Conservation (phyloP, 2,329 filamentous ascomycete genomes). For the Penicillium sp. region DNA sequence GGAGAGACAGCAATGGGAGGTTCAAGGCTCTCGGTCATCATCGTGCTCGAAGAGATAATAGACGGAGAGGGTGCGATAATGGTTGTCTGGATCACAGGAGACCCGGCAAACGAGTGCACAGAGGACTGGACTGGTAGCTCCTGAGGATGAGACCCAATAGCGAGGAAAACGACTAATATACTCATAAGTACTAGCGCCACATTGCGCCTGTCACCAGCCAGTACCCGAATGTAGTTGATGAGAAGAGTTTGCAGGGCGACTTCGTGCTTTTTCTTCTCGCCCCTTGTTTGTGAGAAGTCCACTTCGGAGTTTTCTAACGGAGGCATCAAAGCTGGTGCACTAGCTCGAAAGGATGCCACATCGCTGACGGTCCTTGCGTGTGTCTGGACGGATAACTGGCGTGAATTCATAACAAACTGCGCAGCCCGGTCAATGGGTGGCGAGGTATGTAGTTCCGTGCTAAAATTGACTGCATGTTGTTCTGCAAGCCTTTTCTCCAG, state of each 20-base stretch:
- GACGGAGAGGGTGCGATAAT: background rate
- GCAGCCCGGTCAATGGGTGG: slow-evolving; percentile 9
- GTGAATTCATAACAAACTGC: slow-evolving; percentile 2
- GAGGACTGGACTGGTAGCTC: background rate
- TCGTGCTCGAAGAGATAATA: background rate
- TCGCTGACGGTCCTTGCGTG: slow-evolving; percentile 9
- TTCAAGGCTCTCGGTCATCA: background rate
- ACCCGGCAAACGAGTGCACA: slow-evolving; percentile 11
- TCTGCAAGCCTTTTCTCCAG: slow-evolving; percentile 46
- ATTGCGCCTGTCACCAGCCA: slow-evolving; percentile 53
- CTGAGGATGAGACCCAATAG: slow-evolving; percentile 6
- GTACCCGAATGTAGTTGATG: slow-evolving; percentile 51
- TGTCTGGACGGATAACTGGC: slow-evolving; percentile 6
- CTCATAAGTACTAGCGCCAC: slow-evolving; percentile 31
- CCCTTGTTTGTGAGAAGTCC: slow-evolving; percentile 1
- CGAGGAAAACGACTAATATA: slow-evolving; percentile 13
- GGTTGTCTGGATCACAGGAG: background rate
- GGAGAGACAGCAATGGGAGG: background rate
- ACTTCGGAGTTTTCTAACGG: slow-evolving; percentile 1
- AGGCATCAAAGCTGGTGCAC: background rate
- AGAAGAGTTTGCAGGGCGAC: slow-evolving; percentile 51
- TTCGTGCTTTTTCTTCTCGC: slow-evolving; percentile 29
- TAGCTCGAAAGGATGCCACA: slow-evolving; percentile 7
- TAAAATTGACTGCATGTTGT: slow-evolving; percentile 34
- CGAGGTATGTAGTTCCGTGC: slow-evolving; percentile 12